A percentile compares a stretch with the other conserved stretches of the same genome.
These are phyloP conservation scores for Suillus brevipes DNA, from an alignment of 768 basidiomycete genomes.

Conservation along the genomic window DNA sequence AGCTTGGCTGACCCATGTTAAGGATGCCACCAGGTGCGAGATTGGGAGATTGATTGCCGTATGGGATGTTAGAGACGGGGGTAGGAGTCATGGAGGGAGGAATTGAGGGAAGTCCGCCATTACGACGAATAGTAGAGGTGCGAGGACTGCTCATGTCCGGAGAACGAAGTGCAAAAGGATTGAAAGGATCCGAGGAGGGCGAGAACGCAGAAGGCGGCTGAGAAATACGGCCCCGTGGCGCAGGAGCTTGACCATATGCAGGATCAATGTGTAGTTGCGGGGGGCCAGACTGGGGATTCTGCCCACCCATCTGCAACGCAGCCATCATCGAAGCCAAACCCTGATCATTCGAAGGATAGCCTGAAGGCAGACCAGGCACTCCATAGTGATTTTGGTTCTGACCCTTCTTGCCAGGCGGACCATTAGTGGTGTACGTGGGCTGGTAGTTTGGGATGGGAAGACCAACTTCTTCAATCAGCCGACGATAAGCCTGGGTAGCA, in stretches of 20 bases:
- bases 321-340: conserved; percentile 93
- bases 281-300: conserved; percentile 79
- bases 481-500: conserved; percentile 91
- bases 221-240: conserved; percentile 47
- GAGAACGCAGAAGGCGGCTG: conserved; percentile 50
- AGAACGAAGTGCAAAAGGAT: conserved; percentile 53
- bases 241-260: conserved; percentile 46
- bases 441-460: conserved; percentile 87
- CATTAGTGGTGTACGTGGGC: conserved; percentile 67
- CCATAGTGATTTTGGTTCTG: conserved; percentile 55
- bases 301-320: conserved; percentile 86
- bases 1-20: conserved; percentile 67
- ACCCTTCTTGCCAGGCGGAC: conserved; percentile 60
- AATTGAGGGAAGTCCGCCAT: conserved; percentile 35
- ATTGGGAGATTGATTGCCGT: conserved; percentile 61
- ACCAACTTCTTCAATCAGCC: conserved; percentile 93
- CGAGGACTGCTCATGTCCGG: conserved; percentile 54
- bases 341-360: conserved; percentile 81
- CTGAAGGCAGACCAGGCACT: conserved; percentile 74
- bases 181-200: conserved; percentile 55
- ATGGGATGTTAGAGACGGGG: conserved; percentile 42
- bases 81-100: conserved; percentile 34
- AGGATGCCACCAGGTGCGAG: conserved; percentile 54
- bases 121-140: conserved; percentile 43
- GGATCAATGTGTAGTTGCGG: conserved; percentile 74